phyloP scores from a whole-genome alignment of 805 yeast species.

The Wickerhamomyces hampshirensis region DNA sequence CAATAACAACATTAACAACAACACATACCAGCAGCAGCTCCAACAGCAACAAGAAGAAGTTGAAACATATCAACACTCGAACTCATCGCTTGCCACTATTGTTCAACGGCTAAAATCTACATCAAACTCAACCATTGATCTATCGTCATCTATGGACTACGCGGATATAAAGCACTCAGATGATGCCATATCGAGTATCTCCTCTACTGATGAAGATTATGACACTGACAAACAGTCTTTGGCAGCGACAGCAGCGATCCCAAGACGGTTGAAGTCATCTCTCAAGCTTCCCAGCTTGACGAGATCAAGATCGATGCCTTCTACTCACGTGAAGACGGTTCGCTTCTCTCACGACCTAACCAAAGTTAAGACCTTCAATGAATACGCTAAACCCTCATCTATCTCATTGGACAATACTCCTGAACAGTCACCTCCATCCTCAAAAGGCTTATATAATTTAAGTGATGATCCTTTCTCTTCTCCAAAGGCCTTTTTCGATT shows the following conservation, averaged over 20 bases:
- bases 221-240: neutral
- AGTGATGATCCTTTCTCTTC: neutral
- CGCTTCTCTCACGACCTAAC: slow-evolving; percentile 59
- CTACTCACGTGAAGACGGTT: slow-evolving; percentile 42
- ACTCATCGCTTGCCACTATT: slow-evolving; percentile 22
- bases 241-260: slow-evolving; percentile 1
- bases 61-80: slow-evolving; percentile 12
- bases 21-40: slow-evolving; percentile 3
- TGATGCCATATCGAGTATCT: neutral
- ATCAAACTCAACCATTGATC: slow-evolving; percentile 20
- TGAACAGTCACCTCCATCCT: slow-evolving; percentile 16
- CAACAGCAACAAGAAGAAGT: slow-evolving; percentile 8
- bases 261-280: slow-evolving; percentile 32
- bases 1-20: neutral
- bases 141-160: neutral
- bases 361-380: slow-evolving; percentile 61
- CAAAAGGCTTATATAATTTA: slow-evolving; percentile 4
- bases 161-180: neutral
- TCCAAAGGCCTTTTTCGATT: slow-evolving; percentile 23
- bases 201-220: neutral
- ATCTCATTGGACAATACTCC: slow-evolving; percentile 60
- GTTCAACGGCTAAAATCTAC: slow-evolving; percentile 19
- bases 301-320: slow-evolving; percentile 46
- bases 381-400: slow-evolving; percentile 53
- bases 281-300: slow-evolving; percentile 40